Evolutionary conservation across 208 protist genomes (phyloP), one percentile per base, ranked within the genome.

Genomic region (Acanthamoeba castellanii): DNA sequence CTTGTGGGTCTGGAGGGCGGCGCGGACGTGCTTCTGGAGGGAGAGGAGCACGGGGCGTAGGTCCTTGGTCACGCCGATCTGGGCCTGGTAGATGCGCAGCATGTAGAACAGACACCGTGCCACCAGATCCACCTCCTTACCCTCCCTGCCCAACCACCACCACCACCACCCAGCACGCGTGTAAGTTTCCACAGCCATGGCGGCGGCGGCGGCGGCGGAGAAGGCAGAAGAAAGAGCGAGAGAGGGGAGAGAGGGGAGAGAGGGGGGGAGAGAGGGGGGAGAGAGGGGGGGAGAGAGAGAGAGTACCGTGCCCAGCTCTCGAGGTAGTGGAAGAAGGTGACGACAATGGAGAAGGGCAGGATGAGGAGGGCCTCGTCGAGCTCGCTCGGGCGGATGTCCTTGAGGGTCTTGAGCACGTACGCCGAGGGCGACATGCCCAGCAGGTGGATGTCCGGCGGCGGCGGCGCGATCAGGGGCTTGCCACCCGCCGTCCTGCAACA

Each of bases 341-440:
- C 68, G 2, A 95, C 82, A 20, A 45, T 22, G 1, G 74, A 57
- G 84, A 97, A 98, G 2, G 97, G 96, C 14, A 98, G 72, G 16
- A 98, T 37, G 4, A 97, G 50, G 0, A 98, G 72, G 4, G 97
- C 93, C 64, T 97, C 95, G n/a, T 98, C 96, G 11, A 98, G 72
- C 25, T 98, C 96, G 50, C 88, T 95, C 30, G 95, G 22, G 32
- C 89, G 78, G 13, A 98, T 95, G 25, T 52, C 74, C 30, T 37
- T 42, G 34, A 98, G 61, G 30, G 82, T 76, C 34, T 94, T 91
- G 22, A 97, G 84, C 6, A 97, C 27, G 59, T 97, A 97, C 3
- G 72, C 95, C 0, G 55, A 72, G 1, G 91, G 93, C 3, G 85
- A 94, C 74, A 90, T 13, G 82, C 50, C 90, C 66, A 94, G 30